phyloP scores from a whole-genome alignment of 768 basidiomycete species.

The Phallus indusiatus region DNA sequence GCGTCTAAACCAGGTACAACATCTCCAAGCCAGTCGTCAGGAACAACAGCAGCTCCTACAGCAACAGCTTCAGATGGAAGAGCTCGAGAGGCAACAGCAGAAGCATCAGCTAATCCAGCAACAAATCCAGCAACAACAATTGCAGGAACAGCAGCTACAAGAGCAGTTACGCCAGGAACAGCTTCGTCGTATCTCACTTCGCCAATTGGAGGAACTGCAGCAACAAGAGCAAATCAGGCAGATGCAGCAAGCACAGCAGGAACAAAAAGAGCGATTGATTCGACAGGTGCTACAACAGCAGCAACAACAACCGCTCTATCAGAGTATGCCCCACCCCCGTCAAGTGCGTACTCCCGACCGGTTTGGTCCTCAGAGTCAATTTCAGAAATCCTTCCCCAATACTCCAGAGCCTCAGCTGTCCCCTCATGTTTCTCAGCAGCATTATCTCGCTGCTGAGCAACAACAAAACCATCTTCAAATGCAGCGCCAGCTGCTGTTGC shows the following conservation, averaged over 20 bases:
- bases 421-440: slow-evolving; percentile 47
- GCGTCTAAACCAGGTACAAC: slow-evolving; percentile 20
- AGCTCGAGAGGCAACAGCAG: slow-evolving; percentile 53
- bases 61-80: slow-evolving; percentile 53
- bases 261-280: slow-evolving; percentile 2
- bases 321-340: slow-evolving; percentile 28
- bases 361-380: slow-evolving; percentile 35
- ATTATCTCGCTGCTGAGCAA: slow-evolving; percentile 19
- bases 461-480: slow-evolving; percentile 55
- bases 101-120: slow-evolving; percentile 43
- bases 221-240: slow-evolving; percentile 18
- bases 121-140: slow-evolving; percentile 16
- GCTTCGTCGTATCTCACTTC: neutral
- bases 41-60: slow-evolving; percentile 36
- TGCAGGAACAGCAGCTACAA: slow-evolving; percentile 25
- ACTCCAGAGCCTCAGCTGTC: slow-evolving; percentile 33
- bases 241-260: slow-evolving; percentile 18
- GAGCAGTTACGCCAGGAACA: slow-evolving; percentile 25
- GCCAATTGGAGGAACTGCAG: slow-evolving; percentile 13
- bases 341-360: slow-evolving; percentile 30
- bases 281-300: slow-evolving; percentile 15
- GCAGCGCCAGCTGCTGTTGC: slow-evolving; percentile 68
- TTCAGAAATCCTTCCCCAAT: slow-evolving; percentile 18
- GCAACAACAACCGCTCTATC: slow-evolving; percentile 24
- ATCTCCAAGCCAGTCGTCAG: slow-evolving; percentile 21